Evolutionary conservation across 73 alveolate genomes (phyloP), one percentile per base, ranked within the genome.

Genomic region (Stentor roeselii): DNA sequence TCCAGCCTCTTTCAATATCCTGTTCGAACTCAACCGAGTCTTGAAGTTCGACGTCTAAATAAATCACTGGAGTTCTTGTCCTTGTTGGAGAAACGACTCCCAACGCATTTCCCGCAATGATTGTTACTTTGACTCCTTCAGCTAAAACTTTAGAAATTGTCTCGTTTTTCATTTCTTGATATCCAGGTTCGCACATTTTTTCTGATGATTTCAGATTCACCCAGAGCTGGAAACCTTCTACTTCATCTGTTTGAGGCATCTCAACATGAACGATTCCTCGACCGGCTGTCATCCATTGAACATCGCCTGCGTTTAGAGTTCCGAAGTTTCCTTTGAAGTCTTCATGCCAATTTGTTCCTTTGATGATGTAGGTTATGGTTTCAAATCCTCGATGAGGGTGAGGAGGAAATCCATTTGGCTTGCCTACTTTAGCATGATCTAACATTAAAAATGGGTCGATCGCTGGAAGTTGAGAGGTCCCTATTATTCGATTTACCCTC

Each of bases 211-310:
- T 88, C 59, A 95, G 84, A 76, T 95, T 95, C 14, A 95, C 77
- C 98, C 99, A 95, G 2, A 95, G 89, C 87, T 95, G 88, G 77
- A 95, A 90, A 14, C 97, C 99, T 59, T 75, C 60, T 3, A 97
- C 76, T n/a, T 86, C 76, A 75, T 91, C 92, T 30, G 88, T 86
- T 41, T 21, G 95, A 14, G 98, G 97, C 93, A 93, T 93, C 78
- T 96, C 99, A 31, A 98, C 88, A 84, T 96, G 99, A 58, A 95
- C 88, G 36, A 96, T 92, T n/a, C 99, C 99, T 59, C 91, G 89
- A 36, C 99, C 99, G 2, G 99, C 99, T 0, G 98, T 96, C 99
- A 96, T 96, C 98, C 99, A 96, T 83, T 96, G 90, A 32, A 95
- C 87, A 36, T 90, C 99, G 30, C 98, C 98, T 3, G 95, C 83